Conservation (phyloP, 176 grass and related monocot genomes). For the Pontederia crassipes region DNA sequence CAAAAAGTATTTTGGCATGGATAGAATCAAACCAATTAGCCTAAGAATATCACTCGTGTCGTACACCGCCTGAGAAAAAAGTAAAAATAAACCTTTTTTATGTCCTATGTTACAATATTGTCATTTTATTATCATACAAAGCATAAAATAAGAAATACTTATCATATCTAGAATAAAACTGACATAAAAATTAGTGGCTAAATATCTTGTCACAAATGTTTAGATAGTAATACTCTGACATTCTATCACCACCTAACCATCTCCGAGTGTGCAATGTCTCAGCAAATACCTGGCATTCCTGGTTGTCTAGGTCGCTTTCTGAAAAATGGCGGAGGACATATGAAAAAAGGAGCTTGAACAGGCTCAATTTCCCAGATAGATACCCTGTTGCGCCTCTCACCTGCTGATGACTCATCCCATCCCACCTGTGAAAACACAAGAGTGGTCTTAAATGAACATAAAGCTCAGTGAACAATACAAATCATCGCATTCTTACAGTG, state of each 20-base stretch:
- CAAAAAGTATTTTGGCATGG: no score
- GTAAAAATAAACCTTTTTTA: no score
- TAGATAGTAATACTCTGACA: background rate
- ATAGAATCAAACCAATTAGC: no score
- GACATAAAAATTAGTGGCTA: no score
- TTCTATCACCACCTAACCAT: no score
- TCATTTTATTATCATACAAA: no score
- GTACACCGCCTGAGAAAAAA: no score
- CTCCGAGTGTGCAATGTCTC: background rate
- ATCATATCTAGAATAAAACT: no score
- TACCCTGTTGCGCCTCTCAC: conserved; percentile 65
- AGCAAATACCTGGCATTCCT: conserved; percentile 28
- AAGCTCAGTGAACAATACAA: background rate
- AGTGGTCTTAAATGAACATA: conserved; percentile 6
- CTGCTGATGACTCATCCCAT: conserved; percentile 75
- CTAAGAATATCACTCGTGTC: no score
- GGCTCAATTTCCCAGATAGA: conserved; percentile 85
- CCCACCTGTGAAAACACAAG: conserved; percentile 43
- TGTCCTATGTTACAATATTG: background rate
- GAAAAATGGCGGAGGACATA: conserved; percentile 73
- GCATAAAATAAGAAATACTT: no score
- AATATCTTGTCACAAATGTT: background rate
- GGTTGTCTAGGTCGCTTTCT: conserved; percentile 56
- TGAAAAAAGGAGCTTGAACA: conserved; percentile 64
- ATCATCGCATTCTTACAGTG: background rate